Percentiles rank a stretch among this genome's conserved stretches.
phyloP scores from a whole-genome alignment of 768 basidiomycete species.

The Piloderma croceum region DNA sequence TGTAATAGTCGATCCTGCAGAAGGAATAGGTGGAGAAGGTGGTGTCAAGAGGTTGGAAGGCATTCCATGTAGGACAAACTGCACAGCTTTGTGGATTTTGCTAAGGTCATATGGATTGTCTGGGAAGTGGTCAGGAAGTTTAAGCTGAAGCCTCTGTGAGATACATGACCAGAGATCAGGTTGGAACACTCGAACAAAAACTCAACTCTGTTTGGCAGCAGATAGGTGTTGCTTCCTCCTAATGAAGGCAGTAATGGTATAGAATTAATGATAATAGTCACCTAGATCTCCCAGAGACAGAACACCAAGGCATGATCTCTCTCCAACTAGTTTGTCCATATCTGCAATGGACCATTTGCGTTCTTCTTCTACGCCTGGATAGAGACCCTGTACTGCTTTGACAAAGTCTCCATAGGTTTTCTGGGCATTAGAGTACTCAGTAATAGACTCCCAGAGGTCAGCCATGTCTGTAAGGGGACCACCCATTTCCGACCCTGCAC shows the following conservation, averaged over 20 bases:
- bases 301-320: constrained; percentile 5
- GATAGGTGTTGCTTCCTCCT: constrained; percentile 11
- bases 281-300: constrained; percentile 9
- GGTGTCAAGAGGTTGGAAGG: not conserved
- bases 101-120: constrained; percentile 20
- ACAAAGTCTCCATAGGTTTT: constrained; percentile 18
- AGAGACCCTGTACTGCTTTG: constrained; percentile 17
- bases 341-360: constrained; percentile 16
- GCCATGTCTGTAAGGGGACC: no score
- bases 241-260: constrained; percentile 14
- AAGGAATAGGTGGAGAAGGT: constrained; percentile 9
- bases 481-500: no score
- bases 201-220: constrained; percentile 15
- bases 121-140: constrained; percentile 16
- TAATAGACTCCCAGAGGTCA: constrained; percentile 15
- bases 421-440: constrained; percentile 3
- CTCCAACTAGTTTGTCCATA: constrained; percentile 17
- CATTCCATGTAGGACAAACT: constrained; percentile 13
- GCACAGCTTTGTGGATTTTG: constrained; percentile 16
- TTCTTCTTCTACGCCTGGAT: constrained; percentile 16
- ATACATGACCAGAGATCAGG: constrained; percentile 4
- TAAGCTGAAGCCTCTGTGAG: constrained; percentile 15
- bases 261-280: constrained; percentile 18
- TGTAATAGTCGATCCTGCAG: constrained; percentile 13
- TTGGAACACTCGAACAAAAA: constrained; percentile 14